These are phyloP conservation scores for Calvatia gigantea DNA, from an alignment of 768 basidiomycete genomes.

Conservation along the genomic window DNA sequence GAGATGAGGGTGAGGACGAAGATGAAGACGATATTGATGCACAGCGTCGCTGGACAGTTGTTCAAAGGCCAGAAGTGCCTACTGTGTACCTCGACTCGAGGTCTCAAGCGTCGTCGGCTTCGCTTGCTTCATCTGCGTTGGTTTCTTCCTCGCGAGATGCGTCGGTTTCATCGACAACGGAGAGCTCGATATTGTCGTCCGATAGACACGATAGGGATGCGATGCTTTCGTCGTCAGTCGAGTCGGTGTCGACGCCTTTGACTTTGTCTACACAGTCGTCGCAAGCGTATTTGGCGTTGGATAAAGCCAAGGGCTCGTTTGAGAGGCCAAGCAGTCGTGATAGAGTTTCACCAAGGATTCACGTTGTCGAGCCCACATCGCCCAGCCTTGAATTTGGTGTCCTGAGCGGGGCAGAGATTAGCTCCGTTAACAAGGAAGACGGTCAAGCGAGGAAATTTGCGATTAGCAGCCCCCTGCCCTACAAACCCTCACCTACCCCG, in stretches of 20 bases:
- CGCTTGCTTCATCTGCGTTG: slow-evolving; percentile 21
- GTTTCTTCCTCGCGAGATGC: slow-evolving; percentile 14
- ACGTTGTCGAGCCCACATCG: slow-evolving; percentile 17
- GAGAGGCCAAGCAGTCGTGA: slow-evolving; percentile 15
- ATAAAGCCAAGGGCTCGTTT: background rate
- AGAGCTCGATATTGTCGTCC: slow-evolving; percentile 8
- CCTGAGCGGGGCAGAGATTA: slow-evolving; percentile 10
- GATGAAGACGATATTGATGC: slow-evolving; percentile 12
- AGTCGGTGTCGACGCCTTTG: slow-evolving; percentile 52
- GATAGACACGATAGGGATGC: too few relatives aligned
- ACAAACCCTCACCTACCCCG: slow-evolving; percentile 35
- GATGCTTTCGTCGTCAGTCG: slow-evolving; percentile 49
- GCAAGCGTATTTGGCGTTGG: slow-evolving; percentile 26
- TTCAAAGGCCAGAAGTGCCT: slow-evolving; percentile 25
- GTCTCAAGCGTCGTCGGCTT: slow-evolving; percentile 28
- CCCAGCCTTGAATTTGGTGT: slow-evolving; percentile 7
- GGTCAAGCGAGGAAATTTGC: slow-evolving; percentile 27
- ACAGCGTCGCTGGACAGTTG: slow-evolving; percentile 15
- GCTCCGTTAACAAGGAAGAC: slow-evolving; percentile 22
- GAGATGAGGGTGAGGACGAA: slow-evolving; percentile 23
- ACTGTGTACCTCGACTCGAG: slow-evolving; percentile 36
- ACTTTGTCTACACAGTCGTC: slow-evolving; percentile 49
- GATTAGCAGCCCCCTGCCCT: slow-evolving; percentile 38
- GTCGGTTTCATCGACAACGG: slow-evolving; percentile 11
- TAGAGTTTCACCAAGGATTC: slow-evolving; percentile 13